Base-by-base conservation (phyloP, 345 rosid species). In the Eucalyptus lansdowneana region DNA sequence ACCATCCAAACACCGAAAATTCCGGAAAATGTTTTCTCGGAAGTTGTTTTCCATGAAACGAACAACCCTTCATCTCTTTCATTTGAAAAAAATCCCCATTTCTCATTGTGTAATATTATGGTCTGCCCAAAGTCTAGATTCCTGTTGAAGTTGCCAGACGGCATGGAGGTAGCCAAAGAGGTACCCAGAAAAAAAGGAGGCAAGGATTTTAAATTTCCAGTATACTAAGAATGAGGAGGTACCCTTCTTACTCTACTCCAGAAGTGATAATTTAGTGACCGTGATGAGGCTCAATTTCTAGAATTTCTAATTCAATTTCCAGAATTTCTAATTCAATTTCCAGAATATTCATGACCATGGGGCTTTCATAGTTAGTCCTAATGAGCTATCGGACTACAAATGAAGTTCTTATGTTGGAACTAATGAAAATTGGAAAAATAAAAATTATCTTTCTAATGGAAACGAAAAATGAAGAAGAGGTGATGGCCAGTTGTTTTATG, bases 371-470 rank as follows among this genome's bases (percentile, higher is more conserved):
- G 29, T 25, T 56, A 56, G 29, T 11, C 21, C 13, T 9, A 56
- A 22, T 24, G 9, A 56, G 13, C 62, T 25, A 56, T 25, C 3
- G 0, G 14, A 25, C 4, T 10, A 56, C 62, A 56, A 56, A 22
- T 56, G 62, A 56, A 56, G 29, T 56, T 56, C 10, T 56, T 24
- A 56, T 24, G 62, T 56, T 22, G 62, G 29, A 5, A 56, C 11
- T 56, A 22, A 4, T 0, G 3, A 56, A 11, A 25, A 9, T 0
- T 9, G 14, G 6, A 56, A 56, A 54, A 10, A 24, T 1, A 3
- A 24, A 56, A 22, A 24, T 56, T 2, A 24, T 56, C 29, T 56
- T 24, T 56, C 58, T 56, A 56, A 24, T 56, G 29, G 6, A 56
- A 5, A 56, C 1, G 29, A 24, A 56, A 56, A 56, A 56, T 25